These are phyloP conservation scores for Saccharomycopsis sp. DNA, from an alignment of 805 yeast species.

Conservation along the genomic window DNA sequence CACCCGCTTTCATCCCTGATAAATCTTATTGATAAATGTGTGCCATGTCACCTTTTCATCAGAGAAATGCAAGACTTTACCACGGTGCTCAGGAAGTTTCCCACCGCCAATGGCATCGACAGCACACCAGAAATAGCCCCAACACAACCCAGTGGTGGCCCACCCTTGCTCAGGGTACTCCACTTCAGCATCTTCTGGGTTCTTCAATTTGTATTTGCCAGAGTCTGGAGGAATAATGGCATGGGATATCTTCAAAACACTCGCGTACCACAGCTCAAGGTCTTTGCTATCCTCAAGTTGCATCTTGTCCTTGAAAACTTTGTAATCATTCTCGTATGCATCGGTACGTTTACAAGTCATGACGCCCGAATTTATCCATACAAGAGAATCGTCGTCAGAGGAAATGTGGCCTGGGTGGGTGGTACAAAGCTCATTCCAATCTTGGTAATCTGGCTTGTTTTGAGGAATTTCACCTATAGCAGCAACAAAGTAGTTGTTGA, in stretches of 20 bases:
- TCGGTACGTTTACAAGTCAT: slow-evolving; percentile 36
- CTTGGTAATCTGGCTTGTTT: slow-evolving; percentile 9
- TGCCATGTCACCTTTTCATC: slow-evolving; percentile 11
- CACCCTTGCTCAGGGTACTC: slow-evolving; percentile 45
- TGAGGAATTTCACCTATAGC: slow-evolving; percentile 29
- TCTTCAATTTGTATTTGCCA: slow-evolving; percentile 25
- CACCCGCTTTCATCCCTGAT: slow-evolving; percentile 10
- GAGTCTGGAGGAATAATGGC: slow-evolving; percentile 47
- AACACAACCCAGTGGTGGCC: slow-evolving; percentile 43
- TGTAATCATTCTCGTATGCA: slow-evolving; percentile 27
- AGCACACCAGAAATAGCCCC: slow-evolving; percentile 54
- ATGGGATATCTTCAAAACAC: slow-evolving; percentile 35
- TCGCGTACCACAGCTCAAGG: slow-evolving; percentile 27
- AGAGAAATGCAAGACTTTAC: slow-evolving; percentile 7
- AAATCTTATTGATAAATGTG: slow-evolving; percentile 11
- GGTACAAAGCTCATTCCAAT: slow-evolving; percentile 40
- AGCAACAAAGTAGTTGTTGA: slow-evolving; percentile 31
- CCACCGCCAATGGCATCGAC: slow-evolving; percentile 41
- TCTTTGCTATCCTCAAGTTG: slow-evolving; percentile 20
- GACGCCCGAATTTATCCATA: slow-evolving; percentile 56
- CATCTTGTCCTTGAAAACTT: slow-evolving; percentile 24
- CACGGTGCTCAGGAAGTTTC: slow-evolving; percentile 20
- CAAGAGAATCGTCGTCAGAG: slow-evolving; percentile 36
- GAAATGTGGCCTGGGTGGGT: slow-evolving; percentile 51
- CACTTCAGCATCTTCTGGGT: too few species aligned